Evolutionary conservation across 305 asterid species (phyloP).

Genomic region (Fraxinus dipetala): DNA sequence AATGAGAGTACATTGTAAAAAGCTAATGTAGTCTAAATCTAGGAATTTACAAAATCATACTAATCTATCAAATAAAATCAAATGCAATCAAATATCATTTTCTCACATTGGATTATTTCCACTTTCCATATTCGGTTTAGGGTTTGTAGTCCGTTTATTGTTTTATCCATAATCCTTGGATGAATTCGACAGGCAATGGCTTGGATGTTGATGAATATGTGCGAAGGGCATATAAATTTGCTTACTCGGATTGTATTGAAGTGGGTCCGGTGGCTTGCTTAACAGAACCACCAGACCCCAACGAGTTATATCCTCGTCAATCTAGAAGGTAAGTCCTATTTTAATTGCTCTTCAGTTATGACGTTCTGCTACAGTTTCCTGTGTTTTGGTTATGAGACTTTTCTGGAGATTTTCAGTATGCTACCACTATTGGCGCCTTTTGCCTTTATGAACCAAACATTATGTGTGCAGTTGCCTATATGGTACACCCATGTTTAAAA

Average conservation of each 20-base stretch:
- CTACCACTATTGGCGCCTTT: not conserved
- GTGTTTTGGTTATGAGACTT: not conserved
- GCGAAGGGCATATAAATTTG: conserved; percentile 94
- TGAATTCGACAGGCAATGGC: conserved; percentile 72
- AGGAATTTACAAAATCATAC: not conserved
- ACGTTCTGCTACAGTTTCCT: not conserved
- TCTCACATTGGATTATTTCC: conserved; percentile 11
- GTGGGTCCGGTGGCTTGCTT: conserved; percentile 95
- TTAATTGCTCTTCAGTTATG: conserved; percentile 12
- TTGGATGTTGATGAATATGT: conserved; percentile 95
- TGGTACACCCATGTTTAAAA: not conserved
- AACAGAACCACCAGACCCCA: conserved; percentile 97
- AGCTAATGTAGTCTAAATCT: not conserved
- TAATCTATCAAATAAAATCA: not conserved
- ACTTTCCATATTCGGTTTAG: not conserved
- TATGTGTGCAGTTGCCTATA: not conserved
- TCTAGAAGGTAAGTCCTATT: conserved; percentile 66
- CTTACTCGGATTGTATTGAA: conserved; percentile 95
- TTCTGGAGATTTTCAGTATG: conserved; percentile 5
- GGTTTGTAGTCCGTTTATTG: not conserved
- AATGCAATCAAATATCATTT: not conserved
- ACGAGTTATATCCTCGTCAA: conserved; percentile 90
- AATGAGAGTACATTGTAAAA: not conserved
- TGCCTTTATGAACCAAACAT: conserved; percentile 1
- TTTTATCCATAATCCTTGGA: conserved; percentile 20